Base-by-base conservation (phyloP, 371 early-diverging fungal genomes). In the Dichotomocladium elegans region DNA sequence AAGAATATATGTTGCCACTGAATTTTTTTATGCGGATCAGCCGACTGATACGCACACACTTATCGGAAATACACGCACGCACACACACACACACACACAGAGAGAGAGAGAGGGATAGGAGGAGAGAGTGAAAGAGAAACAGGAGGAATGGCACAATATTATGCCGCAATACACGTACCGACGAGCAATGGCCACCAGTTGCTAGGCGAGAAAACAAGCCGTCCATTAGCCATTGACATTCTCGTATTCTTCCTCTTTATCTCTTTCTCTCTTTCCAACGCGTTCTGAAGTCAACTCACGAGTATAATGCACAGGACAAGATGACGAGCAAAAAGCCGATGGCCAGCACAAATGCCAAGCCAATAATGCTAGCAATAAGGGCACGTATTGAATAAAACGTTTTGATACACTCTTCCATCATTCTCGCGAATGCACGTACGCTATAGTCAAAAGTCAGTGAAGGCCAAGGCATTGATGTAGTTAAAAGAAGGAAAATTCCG, bases 181-280 rank as follows among this genome's bases (percentile, higher is more conserved):
- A 93, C 93, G 25, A 92, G 75, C 30, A 95, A 75, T 14, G 96
- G 95, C 78, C 90, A 86, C 95, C 95, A 96, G 68, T 94, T 95
- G 62, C 93, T 89, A 63, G 3, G 53, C 33, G 9, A 14, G 50
- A 34, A 53, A 8, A 40, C 61, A 33, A 49, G 6, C 48, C 10
- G 22, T 31, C 27, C 26, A 22, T 28, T 12, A 19, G 0, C 37
- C 7, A 46, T n/a, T 3, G 37, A 42, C 19, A 27, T n/a, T n/a
- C n/a, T n/a, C n/a, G n/a, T n/a, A n/a, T n/a, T n/a, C n/a, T n/a
- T n/a, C n/a, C n/a, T n/a, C n/a, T n/a, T n/a, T n/a, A n/a, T n/a
- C n/a, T n/a, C n/a, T n/a, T n/a, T 49, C 35, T 31, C 11, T 4
- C 40, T 3, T 24, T n/a, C 4, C 19, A 31, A 34, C 14, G 26